Evolutionary conservation across 371 early-diverging fungal genomes (phyloP), one percentile per base, ranked within the genome.

Genomic region (Chytridiales sp.): DNA sequence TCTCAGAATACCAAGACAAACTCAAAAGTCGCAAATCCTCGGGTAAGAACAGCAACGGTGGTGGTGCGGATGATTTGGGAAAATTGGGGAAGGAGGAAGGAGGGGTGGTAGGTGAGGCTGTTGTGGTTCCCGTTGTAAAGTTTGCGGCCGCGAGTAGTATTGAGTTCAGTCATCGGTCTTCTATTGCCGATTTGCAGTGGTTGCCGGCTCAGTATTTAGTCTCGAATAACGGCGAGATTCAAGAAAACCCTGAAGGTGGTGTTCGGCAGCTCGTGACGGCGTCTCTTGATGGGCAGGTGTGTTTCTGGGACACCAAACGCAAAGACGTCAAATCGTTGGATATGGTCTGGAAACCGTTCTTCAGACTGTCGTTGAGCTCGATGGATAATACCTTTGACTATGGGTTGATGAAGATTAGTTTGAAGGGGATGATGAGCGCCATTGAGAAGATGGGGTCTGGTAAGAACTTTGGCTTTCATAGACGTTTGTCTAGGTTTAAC

Each of bases 301-400:
- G 51, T n/a, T 69, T 80, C 41, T 83, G 83, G 83, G 83, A 83
- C 61, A 59, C 73, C 17, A 51, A 80, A 27, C 79, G 78, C 46
- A 80, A 78, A 52, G 82, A 80, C 21, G 36, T 74, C 26, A 70
- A 71, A 47, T 36, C 70, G 24, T 57, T 81, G 35, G 83, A 83
- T 67, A 51, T 78, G 21, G 64, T 66, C 0, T 83, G 83, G 83
- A 69, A 73, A 36, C 83, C 83, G 26, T 77, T 77, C 36, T 64
- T 79, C 50, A 50, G 78, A 34, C 77, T 80, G 1, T 76, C 78
- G 11, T 54, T 79, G 34, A 79, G 73, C 38, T 41, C 81, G 11
- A 66, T 79, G 66, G 82, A 82, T 57, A 79, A 78, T 44, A 79
- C 79, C 5, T 82, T 74, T 60, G 82, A 82, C 56, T 82, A 82